Evolutionary conservation across 208 protist genomes (phyloP), one percentile per base, ranked within the genome.

Genomic region (Tritrichomonas foetus): DNA sequence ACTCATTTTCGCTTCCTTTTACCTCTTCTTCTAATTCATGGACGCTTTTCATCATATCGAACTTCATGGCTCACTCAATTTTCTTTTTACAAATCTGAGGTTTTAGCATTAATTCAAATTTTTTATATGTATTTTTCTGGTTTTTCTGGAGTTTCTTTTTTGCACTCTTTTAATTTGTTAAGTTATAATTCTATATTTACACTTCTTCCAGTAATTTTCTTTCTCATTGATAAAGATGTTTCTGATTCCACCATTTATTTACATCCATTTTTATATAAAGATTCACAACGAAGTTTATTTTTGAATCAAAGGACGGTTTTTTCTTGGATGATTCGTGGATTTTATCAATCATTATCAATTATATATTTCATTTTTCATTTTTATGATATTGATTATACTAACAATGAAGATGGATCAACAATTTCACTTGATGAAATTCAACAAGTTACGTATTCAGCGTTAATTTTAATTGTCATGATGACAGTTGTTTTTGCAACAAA

Each of bases 121-220:
- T 47, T 5, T 49, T 94, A 72, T 61, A 9, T 39, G 1, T 80
- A 27, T 55, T 49, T 74, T 11, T 92, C 69, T 74, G 89, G 93
- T 33, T 94, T 72, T 80, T 93, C 72, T 2, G 94, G 20, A 16
- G n/a, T 41, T 20, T 30, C 13, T 30, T 93, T 66, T 41, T 66
- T 93, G 3, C 39, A 93, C 27, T 49, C 64, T 49, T 50, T 94
- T 53, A 94, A 93, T n/a, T 53, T 94, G 25, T 66, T 92, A 25
- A 78, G 41, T 49, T 94, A 93, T 57, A 94, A 94, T 69, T 39
- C 92, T 5, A 78, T 94, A n/a, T 94, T 94, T 57, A 93, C 93
- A 27, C 47, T 92, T 66, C 44, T 94, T 3, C 93, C 93, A 13
- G 74, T 84, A 9, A 84, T 84, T n/a, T 84, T 84, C 44, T 84